These are phyloP conservation scores for Globisporangium heterothallicum DNA, from an alignment of 352 stramenopile genomes.

Conservation along the genomic window DNA sequence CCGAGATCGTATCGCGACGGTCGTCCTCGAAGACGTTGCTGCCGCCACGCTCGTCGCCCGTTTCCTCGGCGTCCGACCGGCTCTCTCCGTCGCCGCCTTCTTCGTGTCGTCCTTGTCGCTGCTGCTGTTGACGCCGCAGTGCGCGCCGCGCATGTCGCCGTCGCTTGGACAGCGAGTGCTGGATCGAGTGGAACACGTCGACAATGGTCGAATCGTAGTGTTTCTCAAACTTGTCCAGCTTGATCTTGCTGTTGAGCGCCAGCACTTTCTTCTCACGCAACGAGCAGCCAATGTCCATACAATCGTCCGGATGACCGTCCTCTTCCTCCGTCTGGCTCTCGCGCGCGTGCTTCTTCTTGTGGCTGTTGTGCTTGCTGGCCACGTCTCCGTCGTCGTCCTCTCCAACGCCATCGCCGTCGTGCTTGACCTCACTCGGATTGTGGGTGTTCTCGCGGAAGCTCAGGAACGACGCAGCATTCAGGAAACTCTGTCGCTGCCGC, in stretches of 20 bases:
- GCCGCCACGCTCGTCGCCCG: background rate
- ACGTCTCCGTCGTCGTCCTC: background rate
- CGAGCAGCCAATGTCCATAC: constrained; percentile 22
- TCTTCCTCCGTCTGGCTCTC: constrained; percentile 13
- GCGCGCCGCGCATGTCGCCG: background rate
- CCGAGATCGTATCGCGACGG: constrained; percentile 17
- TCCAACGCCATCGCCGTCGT: background rate
- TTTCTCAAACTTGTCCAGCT: constrained; percentile 46
- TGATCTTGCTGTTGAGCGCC: constrained; percentile 43
- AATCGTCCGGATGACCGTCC: background rate
- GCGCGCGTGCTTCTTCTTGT: background rate
- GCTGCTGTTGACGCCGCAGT: background rate
- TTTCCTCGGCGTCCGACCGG: too few relatives aligned
- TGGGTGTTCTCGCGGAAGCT: constrained; percentile 3
- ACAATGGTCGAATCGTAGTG: constrained; percentile 59
- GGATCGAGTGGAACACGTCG: constrained; percentile 48
- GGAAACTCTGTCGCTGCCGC: constrained; percentile 27
- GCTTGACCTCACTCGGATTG: background rate
- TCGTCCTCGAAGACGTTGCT: constrained; percentile 14
- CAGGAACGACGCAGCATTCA: constrained; percentile 15
- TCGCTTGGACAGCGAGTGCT: constrained; percentile 22
- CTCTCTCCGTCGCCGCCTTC: too few relatives aligned
- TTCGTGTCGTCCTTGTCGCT: background rate
- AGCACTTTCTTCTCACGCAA: constrained; percentile 55
- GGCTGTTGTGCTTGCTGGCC: background rate